Conservation (phyloP, 345 rosid genomes). For the Psidium guajava region DNA sequence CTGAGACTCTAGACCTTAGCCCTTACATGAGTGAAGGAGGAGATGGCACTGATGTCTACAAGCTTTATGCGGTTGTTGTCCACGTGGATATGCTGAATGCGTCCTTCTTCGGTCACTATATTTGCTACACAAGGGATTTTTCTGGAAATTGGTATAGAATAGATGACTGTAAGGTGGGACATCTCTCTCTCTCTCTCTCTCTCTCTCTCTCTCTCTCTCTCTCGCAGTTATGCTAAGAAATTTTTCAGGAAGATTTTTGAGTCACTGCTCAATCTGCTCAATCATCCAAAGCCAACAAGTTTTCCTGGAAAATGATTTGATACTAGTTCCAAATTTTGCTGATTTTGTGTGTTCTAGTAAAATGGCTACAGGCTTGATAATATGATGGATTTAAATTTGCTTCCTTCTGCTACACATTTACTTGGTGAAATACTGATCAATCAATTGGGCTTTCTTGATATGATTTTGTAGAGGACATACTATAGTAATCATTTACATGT, state of each 20-base stretch:
- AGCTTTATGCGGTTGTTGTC: conserved; percentile 91
- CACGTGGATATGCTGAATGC: conserved; percentile 97
- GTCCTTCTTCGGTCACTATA: conserved; percentile 92
- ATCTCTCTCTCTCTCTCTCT: too few species aligned
- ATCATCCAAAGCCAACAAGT: not conserved
- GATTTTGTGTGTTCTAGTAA: not conserved
- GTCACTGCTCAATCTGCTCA: not conserved
- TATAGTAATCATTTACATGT: not conserved
- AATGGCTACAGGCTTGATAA: not conserved
- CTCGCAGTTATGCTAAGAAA: not conserved
- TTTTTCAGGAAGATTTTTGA: not conserved
- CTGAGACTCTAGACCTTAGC: conserved; percentile 69
- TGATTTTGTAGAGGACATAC: not conserved
- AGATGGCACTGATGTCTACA: conserved; percentile 58
- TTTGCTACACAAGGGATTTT: conserved; percentile 83
- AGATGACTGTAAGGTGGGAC: conserved; percentile 81
- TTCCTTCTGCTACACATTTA: not conserved
- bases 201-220: not conserved
- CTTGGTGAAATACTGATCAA: not conserved
- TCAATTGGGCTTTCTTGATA: not conserved
- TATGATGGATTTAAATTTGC: not conserved
- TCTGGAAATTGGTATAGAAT: conserved; percentile 71
- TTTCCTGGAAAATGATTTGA: not conserved
- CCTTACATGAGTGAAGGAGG: conserved; percentile 80
- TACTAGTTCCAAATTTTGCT: not conserved